Evolutionary conservation across 164 flowering plant species (phyloP).

Genomic region (Annona squamosa): DNA sequence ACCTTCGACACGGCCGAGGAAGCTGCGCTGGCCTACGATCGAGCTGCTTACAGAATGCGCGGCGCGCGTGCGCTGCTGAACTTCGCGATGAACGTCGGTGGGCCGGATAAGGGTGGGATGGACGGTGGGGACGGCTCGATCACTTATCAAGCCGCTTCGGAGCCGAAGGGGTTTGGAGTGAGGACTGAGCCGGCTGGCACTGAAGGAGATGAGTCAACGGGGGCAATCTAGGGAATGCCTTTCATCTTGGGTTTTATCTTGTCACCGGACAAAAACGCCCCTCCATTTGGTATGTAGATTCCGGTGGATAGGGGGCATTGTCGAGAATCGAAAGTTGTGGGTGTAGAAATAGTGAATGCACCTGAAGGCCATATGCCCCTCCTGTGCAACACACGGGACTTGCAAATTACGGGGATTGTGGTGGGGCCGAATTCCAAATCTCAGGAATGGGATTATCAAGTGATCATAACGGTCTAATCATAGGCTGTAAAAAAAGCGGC

Average conservation of each 20-base stretch:
- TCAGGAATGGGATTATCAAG: too few relatives aligned
- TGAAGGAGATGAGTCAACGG: neutral
- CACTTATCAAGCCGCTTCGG: neutral
- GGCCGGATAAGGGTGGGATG: neutral
- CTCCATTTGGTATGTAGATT: neutral
- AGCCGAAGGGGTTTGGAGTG: neutral
- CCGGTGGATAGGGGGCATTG: neutral
- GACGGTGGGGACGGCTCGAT: neutral
- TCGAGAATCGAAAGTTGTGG: neutral
- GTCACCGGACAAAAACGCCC: neutral
- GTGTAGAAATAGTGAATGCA: neutral
- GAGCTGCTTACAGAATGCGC: slow-evolving; percentile 27
- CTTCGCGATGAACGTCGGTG: slow-evolving; percentile 9
- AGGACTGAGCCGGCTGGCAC: slow-evolving; percentile 1
- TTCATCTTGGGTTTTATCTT: neutral
- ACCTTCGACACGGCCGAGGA: slow-evolving; percentile 19
- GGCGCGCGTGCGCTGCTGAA: slow-evolving; percentile 24
- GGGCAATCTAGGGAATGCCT: neutral
- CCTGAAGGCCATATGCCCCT: too few relatives aligned
- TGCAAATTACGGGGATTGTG: too few relatives aligned
- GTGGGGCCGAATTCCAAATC: too few relatives aligned
- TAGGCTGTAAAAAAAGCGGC: too few relatives aligned
- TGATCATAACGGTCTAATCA: too few relatives aligned
- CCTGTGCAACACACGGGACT: too few relatives aligned
- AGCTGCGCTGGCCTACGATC: slow-evolving; percentile 23